Base-by-base conservation (phyloP, 495 filamentous ascomycete species). In the Aeminium ludgeri region DNA sequence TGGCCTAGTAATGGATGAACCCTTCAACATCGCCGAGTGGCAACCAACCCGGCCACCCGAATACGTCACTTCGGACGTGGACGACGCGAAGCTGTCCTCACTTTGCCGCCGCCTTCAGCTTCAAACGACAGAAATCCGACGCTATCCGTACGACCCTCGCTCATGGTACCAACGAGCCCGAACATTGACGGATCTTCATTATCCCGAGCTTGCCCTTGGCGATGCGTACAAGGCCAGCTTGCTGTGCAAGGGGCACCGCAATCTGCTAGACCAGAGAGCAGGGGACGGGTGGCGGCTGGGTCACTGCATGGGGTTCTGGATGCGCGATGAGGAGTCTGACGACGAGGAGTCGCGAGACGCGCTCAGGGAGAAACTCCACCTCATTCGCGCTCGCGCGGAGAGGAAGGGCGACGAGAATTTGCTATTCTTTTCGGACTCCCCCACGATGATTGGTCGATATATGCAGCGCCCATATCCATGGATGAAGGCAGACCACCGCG, bases 191-290 rank as follows among this genome's bases (percentile, higher is more conserved):
- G 16, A 30, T 10, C 11, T 54, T 19, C 33, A 35, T 13, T 54
- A 44, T 37, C 51, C 51, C 11, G 51, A 54, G 34, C 44, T 51
- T 13, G 51, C 51, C 17, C 36, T 38, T 6, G 51, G 51, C 2
- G 51, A 54, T 36, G 38, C 48, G 6, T 44, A 38, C 18, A 54
- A 54, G 34, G 43, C 44, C 3, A 18, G 16, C 13, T 29, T 43
- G 11, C 32, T 53, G 12, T 33, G 25, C n/a, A 36, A 31, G 8
- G 28, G 3, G 10, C 18, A 15, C 1, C 12, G 40, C 8, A 20
- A 28, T 19, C 2, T 19, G 29, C 36, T 35, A 16, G 18, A 20
- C 12, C 16, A 28, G 10, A 20, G 20, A 5, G 17, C 16, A 4
- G 20, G 6, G 44, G 25, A 6, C 12, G 31, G n/a, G 15, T 49